A percentile compares a stretch with the other conserved stretches of the same genome.
phyloP scores from a whole-genome alignment of 2,329 filamentous ascomycete species.

The Claviceps arundinis region DNA sequence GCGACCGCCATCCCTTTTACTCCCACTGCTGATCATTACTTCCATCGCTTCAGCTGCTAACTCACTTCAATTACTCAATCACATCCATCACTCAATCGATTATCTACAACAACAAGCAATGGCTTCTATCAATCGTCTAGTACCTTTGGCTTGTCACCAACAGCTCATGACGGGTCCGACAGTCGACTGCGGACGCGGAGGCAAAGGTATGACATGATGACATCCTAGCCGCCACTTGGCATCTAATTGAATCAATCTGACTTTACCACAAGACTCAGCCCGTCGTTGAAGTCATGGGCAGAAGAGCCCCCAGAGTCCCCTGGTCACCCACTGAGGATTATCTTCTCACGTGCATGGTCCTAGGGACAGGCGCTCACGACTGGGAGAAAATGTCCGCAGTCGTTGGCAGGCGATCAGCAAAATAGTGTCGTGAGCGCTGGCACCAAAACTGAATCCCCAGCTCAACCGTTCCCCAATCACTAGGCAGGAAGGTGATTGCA shows the following conservation, averaged over 20 bases:
- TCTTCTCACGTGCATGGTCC: constrained; percentile 56
- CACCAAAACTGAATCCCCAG: constrained; percentile 79
- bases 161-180: not conserved
- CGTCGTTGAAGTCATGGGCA: constrained; percentile 6
- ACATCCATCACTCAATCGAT: not conserved
- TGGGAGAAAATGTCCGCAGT: constrained; percentile 78
- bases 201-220: not conserved
- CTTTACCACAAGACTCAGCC: not conserved
- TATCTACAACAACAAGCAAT: not conserved
- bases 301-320: constrained; percentile 44
- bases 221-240: not conserved
- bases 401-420: constrained; percentile 68
- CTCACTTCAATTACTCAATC: not conserved
- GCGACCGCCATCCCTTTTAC: not conserved
- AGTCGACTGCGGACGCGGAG: not conserved
- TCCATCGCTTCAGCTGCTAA: no score
- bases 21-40: not conserved
- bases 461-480: constrained; percentile 67
- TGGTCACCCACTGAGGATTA: constrained; percentile 72
- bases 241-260: not conserved
- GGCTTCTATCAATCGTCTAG: not conserved
- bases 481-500: constrained; percentile 54
- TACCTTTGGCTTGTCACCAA: not conserved
- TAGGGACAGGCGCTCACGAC: constrained; percentile 62
- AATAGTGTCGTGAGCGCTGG: constrained; percentile 89